Evolutionary conservation across 352 stramenopile species (phyloP), one percentile per base, ranked within the genome.

Genomic region (Globisporangium paroecandrum): DNA sequence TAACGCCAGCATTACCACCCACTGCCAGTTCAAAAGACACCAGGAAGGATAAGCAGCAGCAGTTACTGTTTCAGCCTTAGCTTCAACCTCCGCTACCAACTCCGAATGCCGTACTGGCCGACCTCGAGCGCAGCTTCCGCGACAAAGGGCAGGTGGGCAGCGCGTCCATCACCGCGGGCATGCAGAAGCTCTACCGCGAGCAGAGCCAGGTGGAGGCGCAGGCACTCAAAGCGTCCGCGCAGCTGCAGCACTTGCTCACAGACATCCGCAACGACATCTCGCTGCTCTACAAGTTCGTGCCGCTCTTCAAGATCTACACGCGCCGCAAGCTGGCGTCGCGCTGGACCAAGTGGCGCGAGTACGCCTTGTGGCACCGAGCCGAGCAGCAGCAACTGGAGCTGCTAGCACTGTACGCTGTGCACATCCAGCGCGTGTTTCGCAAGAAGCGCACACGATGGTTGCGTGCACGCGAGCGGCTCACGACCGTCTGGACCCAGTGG

Each of bases 401-500:
- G 10, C 73, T 91, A 20, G 66, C 74, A 58, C 81, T 81, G 1
- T 82, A 73, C 25, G 81, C 78, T 9, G 51, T 93, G 9, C 79
- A 72, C 3, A 91, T 93, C 57, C 84, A 93, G 22, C 76, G 78
- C 4, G 70, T 79, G 1, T 90, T 89, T 62, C 82, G 84, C 8
- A 41, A 69, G 47, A 81, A 78, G 24, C 81, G 79, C 51, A 64
- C 74, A 18, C 67, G 72, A 22, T 84, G 74, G 64, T 56, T 32
- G 24, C 73, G 72, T 22, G 74, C 74, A 20, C 69, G 74, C 9
- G 70, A 64, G 7, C 81, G 76, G 5, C 68, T 86, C 29, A 65
- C 68, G 5, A 53, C 77, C 0, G 62, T 76, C 41, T 81, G 78
- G 38, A 63, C 51, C 3, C 66, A 83, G 49, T 90, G 79, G 78